These are phyloP conservation scores for Ceratobasidium sp. DNA, from an alignment of 1,284 basidiomycete species.

Conservation along the genomic window DNA sequence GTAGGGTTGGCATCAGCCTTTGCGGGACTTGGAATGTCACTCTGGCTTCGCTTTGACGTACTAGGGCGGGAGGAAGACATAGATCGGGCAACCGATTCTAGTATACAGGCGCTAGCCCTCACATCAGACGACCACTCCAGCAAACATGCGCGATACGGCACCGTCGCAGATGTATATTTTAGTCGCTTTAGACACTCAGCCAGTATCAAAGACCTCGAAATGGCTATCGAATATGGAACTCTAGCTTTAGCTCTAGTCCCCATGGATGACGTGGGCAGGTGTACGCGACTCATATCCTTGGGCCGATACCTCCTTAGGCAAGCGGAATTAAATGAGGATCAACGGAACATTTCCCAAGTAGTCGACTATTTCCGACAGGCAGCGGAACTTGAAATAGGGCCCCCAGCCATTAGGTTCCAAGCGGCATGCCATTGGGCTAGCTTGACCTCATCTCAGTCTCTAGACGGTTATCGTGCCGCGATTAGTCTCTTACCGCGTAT, in stretches of 20 bases:
- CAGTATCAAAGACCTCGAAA: not conserved
- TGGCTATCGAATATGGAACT: not conserved
- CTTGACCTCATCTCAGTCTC: not conserved
- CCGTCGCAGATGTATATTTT: not conserved
- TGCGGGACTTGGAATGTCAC: not conserved
- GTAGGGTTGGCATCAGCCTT: not conserved
- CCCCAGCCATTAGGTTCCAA: not conserved
- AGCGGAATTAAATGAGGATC: no score
- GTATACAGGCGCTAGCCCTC: not conserved
- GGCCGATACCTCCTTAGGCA: not conserved
- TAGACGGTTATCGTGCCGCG: not conserved
- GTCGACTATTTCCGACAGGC: not conserved
- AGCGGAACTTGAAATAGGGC: not conserved
- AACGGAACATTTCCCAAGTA: not conserved
- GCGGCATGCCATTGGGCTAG: not conserved
- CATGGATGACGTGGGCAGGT: not conserved
- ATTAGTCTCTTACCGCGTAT: not conserved
- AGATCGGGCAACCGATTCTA: not conserved
- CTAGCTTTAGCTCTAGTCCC: not conserved
- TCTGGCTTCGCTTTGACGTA: not conserved
- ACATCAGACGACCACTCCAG: not conserved
- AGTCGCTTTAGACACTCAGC: not conserved
- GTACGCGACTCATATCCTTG: not conserved
- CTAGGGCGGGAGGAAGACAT: not conserved
- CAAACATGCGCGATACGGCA: not conserved